Evolutionary conservation across 2,329 filamentous ascomycete genomes (phyloP).

Genomic region (Cordyceps fumosorosea): DNA sequence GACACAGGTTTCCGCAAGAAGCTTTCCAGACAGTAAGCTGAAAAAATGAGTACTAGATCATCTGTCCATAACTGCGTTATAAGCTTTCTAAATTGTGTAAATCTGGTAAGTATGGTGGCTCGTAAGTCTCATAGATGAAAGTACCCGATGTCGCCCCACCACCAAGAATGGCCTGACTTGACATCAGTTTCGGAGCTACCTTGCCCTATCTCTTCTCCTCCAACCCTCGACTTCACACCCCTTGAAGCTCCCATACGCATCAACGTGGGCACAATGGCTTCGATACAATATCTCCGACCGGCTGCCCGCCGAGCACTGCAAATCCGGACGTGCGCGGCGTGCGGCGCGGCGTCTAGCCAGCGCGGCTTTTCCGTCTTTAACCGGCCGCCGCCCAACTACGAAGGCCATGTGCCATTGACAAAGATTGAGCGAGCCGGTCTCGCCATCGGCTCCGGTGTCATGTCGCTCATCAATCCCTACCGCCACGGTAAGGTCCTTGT

Average conservation of each 20-base stretch:
- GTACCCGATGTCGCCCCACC: not conserved
- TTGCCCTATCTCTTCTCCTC: not conserved
- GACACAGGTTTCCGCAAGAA: too few relatives aligned
- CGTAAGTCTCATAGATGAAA: not conserved
- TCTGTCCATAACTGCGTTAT: too few relatives aligned
- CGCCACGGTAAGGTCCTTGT: conserved; percentile 55
- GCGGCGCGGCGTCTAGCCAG: conserved; percentile 17
- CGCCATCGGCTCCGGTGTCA: conserved; percentile 56
- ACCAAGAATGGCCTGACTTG: conserved; percentile 1
- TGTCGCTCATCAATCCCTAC: conserved; percentile 66
- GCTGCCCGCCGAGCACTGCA: conserved; percentile 13
- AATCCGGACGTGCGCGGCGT: conserved; percentile 19
- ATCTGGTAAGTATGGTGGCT: not conserved
- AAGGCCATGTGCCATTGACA: conserved; percentile 86
- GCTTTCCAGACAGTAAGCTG: too few relatives aligned
- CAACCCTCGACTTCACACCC: not conserved
- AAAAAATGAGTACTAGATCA: too few relatives aligned
- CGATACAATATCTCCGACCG: not conserved
- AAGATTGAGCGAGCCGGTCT: conserved; percentile 67
- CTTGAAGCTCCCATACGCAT: not conserved
- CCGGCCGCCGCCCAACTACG: conserved; percentile 80
- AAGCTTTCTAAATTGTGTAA: too few relatives aligned
- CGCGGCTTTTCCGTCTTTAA: conserved; percentile 70
- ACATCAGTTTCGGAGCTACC: not conserved
- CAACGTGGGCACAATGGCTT: conserved; percentile 4